Conservation (phyloP, 495 filamentous ascomycete species). For the Tuber aestivum region DNA sequence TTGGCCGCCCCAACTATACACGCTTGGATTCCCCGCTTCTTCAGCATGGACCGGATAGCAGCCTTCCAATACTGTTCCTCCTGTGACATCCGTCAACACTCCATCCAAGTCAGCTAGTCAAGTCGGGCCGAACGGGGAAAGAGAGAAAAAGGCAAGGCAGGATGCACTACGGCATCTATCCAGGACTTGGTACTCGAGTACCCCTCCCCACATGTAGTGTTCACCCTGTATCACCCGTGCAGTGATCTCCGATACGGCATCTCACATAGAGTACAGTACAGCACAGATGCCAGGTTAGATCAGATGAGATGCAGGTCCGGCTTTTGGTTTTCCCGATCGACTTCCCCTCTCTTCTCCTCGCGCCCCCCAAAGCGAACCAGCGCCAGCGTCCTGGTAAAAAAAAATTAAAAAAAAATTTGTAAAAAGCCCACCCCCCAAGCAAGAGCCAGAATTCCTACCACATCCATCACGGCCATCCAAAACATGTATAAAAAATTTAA, state of each 20-base stretch:
- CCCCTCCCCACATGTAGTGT: neutral
- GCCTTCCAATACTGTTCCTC: neutral
- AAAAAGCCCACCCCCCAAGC: neutral
- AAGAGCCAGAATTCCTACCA: neutral
- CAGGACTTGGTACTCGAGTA: neutral
- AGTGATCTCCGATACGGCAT: slow-evolving; percentile 1
- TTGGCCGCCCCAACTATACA: neutral
- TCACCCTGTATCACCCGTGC: neutral
- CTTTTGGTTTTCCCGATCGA: neutral
- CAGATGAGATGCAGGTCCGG: slow-evolving; percentile 3
- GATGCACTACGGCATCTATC: neutral
- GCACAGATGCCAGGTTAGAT: neutral
- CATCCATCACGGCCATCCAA: neutral
- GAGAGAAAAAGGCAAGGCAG: neutral
- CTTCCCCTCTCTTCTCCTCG: neutral
- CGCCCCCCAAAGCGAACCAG: neutral
- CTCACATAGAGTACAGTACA: neutral
- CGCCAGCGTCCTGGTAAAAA: neutral
- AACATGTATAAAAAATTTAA: neutral
- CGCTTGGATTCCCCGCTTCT: neutral
- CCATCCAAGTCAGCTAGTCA: slow-evolving; percentile 7
- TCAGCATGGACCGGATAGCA: neutral
- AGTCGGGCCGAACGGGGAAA: neutral
- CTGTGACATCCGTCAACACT: neutral
- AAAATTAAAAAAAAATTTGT: neutral